Base-by-base conservation (phyloP, 2,329 filamentous ascomycete species). In the Fusarium incarnatum region DNA sequence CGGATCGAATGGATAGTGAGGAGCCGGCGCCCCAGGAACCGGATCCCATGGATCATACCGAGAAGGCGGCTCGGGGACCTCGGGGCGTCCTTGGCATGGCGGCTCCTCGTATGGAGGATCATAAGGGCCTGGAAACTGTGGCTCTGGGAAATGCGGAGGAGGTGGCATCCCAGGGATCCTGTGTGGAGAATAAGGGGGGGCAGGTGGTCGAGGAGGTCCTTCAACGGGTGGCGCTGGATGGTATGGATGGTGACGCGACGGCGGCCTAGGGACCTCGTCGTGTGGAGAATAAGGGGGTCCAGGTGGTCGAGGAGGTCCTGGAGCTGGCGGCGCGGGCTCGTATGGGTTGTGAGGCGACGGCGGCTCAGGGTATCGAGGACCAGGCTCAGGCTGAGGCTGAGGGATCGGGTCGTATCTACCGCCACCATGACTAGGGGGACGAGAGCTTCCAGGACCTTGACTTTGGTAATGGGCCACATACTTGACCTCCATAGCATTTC, bases 401-500 rank as follows among this genome's bases (percentile, higher is more conserved):
- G 23, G 8, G 18, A 41, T n/a, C 3, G 12, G 16, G 8, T 10
- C 5, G 16, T 52, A 41, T 2, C 22, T 23, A 18, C 23, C 18
- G 0, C 25, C 5, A 2, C 11, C 22, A 12, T n/a, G 18, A 20
- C 23, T n/a, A 40, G 34, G 34, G 6, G 34, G 34, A 1, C 10
- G 34, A n/a, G 34, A 37, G 18, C 34, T 18, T 37, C 34, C 34
- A n/a, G 10, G 18, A 37, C 34, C 34, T 11, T 37, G 3, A 0
- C 34, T 37, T 15, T 32, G 25, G 18, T 77, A 81, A 12, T 82
- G 79, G 11, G 81, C 82, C 13, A 85, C 82, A 63, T 86, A 85
- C 41, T 79, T 79, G 30, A 85, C 80, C 75, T 85, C 83, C 80
- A 86, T 83, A 75, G 83, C 82, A 70, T 75, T 80, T 22, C 78